A percentile compares a stretch with the other conserved stretches of the same genome.
These are phyloP conservation scores for Botryobasidium botryosum DNA, from an alignment of 768 basidiomycete genomes.

Conservation along the genomic window DNA sequence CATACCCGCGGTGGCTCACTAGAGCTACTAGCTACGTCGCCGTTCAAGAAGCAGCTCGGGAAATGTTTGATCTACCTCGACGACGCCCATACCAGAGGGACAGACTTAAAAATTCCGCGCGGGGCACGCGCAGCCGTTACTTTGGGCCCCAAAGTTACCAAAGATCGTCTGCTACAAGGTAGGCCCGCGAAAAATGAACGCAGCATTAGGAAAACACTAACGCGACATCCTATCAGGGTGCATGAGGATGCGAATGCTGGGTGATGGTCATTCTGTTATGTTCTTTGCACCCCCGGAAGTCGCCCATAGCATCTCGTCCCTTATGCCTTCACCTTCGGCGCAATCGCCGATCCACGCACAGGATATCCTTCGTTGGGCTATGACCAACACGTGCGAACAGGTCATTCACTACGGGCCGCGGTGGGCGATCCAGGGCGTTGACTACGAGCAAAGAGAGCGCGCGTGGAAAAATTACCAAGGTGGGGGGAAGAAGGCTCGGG, in stretches of 20 bases:
- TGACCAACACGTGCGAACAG: conserved; percentile 28
- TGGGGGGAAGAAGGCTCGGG: conserved; percentile 14
- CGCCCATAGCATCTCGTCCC: conserved; percentile 20
- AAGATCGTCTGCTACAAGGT: conserved; percentile 38
- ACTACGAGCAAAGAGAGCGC: conserved; percentile 23
- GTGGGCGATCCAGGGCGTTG: conserved; percentile 25
- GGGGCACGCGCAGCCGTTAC: conserved; percentile 30
- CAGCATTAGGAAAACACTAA: neutral
- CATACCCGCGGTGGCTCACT: conserved; percentile 23
- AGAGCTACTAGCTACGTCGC: conserved; percentile 24
- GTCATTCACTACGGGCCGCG: conserved; percentile 26
- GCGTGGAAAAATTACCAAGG: conserved; percentile 17
- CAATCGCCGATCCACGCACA: neutral
- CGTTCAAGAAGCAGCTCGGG: conserved; percentile 22
- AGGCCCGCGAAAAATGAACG: conserved; percentile 6
- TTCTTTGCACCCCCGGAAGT: conserved; percentile 32
- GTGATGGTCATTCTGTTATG: conserved; percentile 30
- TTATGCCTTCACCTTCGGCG: neutral
- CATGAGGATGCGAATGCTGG: conserved; percentile 37
- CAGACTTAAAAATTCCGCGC: conserved; percentile 33
- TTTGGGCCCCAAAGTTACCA: conserved; percentile 33
- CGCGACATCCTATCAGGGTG: conserved; percentile 22
- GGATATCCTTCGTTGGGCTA: conserved; percentile 30
- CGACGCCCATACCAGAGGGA: conserved; percentile 36
- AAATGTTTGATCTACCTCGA: conserved; percentile 34